Evolutionary conservation across 495 filamentous ascomycete species (phyloP), one percentile per base, ranked within the genome.

Genomic region (Venustampulla echinocandica): DNA sequence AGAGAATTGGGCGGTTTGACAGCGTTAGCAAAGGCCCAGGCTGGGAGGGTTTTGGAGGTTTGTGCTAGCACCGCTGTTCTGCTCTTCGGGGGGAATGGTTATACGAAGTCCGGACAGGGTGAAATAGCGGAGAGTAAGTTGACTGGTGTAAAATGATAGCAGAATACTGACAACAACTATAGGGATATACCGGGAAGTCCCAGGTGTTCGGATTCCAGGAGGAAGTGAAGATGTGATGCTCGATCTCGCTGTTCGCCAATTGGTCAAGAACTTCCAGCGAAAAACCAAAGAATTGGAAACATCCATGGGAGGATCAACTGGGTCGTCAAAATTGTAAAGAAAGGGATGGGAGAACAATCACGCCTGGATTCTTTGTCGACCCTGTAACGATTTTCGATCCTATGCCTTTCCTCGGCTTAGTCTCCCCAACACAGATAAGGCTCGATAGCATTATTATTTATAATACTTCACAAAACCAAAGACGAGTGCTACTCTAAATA

Each of bases 201-300:
- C 75, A 22, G 75, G 73, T 4, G 66, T 71, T 3, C 63, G 80
- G 21, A 78, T 86, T 44, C 80, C 82, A 0, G 84, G 83, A 39
- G 84, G 84, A 0, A 79, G 74, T 13, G 84, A 89, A 60, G 84
- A 89, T 62, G 83, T 89, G 2, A 64, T 87, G 59, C 66, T 87
- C 0, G 84, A 87, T 64, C 60, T 87, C 27, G 76, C 75, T 10
- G 70, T 89, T 19, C 64, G 82, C 23, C 82, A 87, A 58, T 62
- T 87, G 37, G 77, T 86, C 40, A 87, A 87, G 69, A 74, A 81
- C 18, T 87, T 81, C 58, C 66, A 76, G 53, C 65, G 64, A 14
- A 73, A 85, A 61, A 79, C 75, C 28, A 79, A 79, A 60, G 66
- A 69, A 47, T 60, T 87, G 46, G 69, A 80, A 55, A 44, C 47